These are phyloP conservation scores for Aspergillus conjunctus DNA, from an alignment of 495 filamentous ascomycete species.

Conservation along the genomic window DNA sequence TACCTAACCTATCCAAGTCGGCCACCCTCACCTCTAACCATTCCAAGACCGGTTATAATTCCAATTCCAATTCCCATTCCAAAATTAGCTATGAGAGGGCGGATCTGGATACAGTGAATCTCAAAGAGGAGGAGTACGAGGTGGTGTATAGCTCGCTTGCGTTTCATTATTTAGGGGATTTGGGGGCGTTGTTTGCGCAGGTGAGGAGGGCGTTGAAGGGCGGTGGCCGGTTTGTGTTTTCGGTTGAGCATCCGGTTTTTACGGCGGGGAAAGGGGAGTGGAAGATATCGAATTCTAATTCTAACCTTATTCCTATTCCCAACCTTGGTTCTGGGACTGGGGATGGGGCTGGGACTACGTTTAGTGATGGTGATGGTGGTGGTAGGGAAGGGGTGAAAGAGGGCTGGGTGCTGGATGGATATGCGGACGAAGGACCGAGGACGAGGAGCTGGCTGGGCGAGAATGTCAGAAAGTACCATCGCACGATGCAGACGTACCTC, in stretches of 20 bases:
- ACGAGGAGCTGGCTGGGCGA: conserved; percentile 27
- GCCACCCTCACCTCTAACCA: no score
- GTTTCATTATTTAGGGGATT: conserved; percentile 23
- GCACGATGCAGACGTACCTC: conserved; percentile 30
- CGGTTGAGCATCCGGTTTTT: conserved; percentile 30
- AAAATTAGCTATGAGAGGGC: conserved; percentile 1
- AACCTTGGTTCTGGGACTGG: no score
- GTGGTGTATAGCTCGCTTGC: conserved; percentile 29
- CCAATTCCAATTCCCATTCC: no score
- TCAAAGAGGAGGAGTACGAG: conserved; percentile 16
- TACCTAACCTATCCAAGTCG: no score
- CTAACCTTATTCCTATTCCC: no score
- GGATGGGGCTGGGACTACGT: no score
- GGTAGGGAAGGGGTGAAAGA: conserved; percentile 9
- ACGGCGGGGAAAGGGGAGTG: conserved; percentile 25
- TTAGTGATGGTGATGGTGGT: no score
- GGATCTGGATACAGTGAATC: conserved; percentile 7
- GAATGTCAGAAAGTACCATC: conserved; percentile 32
- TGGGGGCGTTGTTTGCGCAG: conserved; percentile 18
- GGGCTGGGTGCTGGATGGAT: conserved; percentile 28
- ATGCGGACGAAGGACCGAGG: conserved; percentile 27
- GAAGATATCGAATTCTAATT: conserved; percentile 3
- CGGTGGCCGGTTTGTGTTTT: conserved; percentile 22
- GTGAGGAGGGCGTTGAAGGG: conserved; percentile 8
- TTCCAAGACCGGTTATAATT: no score